Evolutionary conservation across 2,329 filamentous ascomycete genomes (phyloP).

Genomic region (Trichoderma afroharzianum): DNA sequence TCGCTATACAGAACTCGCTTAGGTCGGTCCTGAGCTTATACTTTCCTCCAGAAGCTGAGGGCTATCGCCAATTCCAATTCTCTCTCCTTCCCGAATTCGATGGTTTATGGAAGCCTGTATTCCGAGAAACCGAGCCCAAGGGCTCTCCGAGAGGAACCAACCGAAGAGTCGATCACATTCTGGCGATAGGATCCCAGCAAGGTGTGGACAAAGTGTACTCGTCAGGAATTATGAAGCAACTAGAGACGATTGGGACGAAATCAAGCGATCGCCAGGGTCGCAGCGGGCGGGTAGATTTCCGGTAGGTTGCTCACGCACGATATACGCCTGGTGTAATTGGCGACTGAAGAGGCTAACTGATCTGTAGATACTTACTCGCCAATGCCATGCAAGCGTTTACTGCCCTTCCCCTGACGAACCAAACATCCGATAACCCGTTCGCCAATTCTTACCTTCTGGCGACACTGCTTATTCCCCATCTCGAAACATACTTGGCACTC

Average conservation of each 20-base stretch:
- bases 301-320: slow-evolving; percentile 39
- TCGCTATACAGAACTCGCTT: slow-evolving; percentile 55
- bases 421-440: slow-evolving; percentile 53
- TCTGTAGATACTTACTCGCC: slow-evolving; percentile 53
- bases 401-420: slow-evolving; percentile 46
- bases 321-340: background rate
- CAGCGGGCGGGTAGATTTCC: slow-evolving; percentile 56
- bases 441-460: slow-evolving; percentile 53
- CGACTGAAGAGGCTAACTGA: slow-evolving; percentile 1
- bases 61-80: slow-evolving; percentile 47
- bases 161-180: slow-evolving; percentile 52
- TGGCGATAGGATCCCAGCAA: slow-evolving; percentile 56
- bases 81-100: slow-evolving; percentile 47
- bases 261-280: slow-evolving; percentile 44
- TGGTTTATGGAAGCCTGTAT: slow-evolving; percentile 51
- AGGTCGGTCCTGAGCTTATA: slow-evolving; percentile 49
- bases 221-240: slow-evolving; percentile 44
- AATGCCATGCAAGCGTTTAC: slow-evolving; percentile 59
- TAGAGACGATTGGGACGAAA: slow-evolving; percentile 55
- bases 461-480: slow-evolving; percentile 55
- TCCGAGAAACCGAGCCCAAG: slow-evolving; percentile 36
- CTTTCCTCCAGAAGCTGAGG: slow-evolving; percentile 46
- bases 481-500: slow-evolving; percentile 56
- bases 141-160: slow-evolving; percentile 30
- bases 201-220: slow-evolving; percentile 51